Evolutionary conservation across 2,329 filamentous ascomycete genomes (phyloP).

Genomic region (Aureobasidium sp.): DNA sequence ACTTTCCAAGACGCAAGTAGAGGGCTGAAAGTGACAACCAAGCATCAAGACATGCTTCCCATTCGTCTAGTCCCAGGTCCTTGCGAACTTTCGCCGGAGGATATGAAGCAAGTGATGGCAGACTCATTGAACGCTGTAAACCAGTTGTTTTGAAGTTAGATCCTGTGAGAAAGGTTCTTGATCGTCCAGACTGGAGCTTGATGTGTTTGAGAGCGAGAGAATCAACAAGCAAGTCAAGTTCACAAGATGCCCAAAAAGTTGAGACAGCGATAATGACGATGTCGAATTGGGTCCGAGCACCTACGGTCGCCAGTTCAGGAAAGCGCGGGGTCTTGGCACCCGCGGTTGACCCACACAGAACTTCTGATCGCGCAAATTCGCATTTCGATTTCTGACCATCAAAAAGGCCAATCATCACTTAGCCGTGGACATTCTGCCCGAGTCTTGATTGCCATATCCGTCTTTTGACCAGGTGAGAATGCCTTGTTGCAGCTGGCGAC

Average conservation of each 20-base stretch:
- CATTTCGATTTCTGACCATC: not conserved
- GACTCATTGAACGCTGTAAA: conserved; percentile 29
- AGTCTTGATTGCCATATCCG: conserved; percentile 38
- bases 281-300: not conserved
- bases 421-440: conserved; percentile 38
- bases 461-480: conserved; percentile 6
- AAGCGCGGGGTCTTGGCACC: not conserved
- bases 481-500: not conserved
- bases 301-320: not conserved
- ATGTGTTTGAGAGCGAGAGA: not conserved
- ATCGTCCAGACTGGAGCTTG: not conserved
- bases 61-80: conserved; percentile 60
- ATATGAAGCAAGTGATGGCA: conserved; percentile 71
- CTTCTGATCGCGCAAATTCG: not conserved
- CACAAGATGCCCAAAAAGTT: not conserved
- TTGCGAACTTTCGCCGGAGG: conserved; percentile 60
- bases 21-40: conserved; percentile 63
- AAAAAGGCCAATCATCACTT: conserved; percentile 44
- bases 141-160: not conserved
- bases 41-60: conserved; percentile 66
- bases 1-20: conserved; percentile 53
- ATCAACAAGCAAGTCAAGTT: not conserved
- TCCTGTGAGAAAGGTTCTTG: not conserved
- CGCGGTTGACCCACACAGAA: not conserved
- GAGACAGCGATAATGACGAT: not conserved